phyloP scores from a whole-genome alignment of 306 rosid species.

The Astragalus glycyphyllos region DNA sequence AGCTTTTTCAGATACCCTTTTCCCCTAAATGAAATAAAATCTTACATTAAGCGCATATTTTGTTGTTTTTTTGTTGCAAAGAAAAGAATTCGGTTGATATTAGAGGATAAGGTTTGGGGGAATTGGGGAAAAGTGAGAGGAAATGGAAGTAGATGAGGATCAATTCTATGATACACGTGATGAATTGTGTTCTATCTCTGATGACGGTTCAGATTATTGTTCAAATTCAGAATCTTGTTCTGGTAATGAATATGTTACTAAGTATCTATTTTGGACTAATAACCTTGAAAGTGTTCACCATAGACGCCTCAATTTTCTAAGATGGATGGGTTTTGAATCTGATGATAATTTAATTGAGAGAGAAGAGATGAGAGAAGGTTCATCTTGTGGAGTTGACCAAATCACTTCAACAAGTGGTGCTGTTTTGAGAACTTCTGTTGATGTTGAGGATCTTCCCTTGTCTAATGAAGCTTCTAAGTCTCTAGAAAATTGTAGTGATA shows the following conservation, averaged over 20 bases:
- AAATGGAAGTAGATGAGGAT: conserved; percentile 58
- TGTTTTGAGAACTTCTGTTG: conserved; percentile 54
- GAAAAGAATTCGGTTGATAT: conserved; percentile 37
- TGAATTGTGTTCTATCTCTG: conserved; percentile 72
- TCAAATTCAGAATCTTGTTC: conserved; percentile 48
- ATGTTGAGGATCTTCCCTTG: conserved; percentile 48
- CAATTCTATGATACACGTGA: conserved; percentile 76
- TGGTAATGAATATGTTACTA: conserved; percentile 30
- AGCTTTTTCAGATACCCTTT: conserved; percentile 48
- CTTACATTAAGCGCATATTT: conserved; percentile 1
- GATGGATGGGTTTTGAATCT: conserved; percentile 66
- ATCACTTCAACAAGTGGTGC: conserved; percentile 53
- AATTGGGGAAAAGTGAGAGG: conserved; percentile 22
- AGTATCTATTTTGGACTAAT: conserved; percentile 55
- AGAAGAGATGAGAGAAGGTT: conserved; percentile 48
- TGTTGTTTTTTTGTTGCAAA: not conserved
- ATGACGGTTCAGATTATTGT: conserved; percentile 55
- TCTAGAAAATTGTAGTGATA: conserved; percentile 43
- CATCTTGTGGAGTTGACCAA: conserved; percentile 49
- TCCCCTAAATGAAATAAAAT: conserved; percentile 7
- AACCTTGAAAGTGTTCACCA: conserved; percentile 59
- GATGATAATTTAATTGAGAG: conserved; percentile 39
- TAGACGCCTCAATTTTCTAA: conserved; percentile 65
- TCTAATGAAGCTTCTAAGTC: conserved; percentile 48
- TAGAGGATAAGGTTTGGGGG: conserved; percentile 26